Conservation (phyloP, 345 rosid species). For the Eucalyptus melliodora region DNA sequence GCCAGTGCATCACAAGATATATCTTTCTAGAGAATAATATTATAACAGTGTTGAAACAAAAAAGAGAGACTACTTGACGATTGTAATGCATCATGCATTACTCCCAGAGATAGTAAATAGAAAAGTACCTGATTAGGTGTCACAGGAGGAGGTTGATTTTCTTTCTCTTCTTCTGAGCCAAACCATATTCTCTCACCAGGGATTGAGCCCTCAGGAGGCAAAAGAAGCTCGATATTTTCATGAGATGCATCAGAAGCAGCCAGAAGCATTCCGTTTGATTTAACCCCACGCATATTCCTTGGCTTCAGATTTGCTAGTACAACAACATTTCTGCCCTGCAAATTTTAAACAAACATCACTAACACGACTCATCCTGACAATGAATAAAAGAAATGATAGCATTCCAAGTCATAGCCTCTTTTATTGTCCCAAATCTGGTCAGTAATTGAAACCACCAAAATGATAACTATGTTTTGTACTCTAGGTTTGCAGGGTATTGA, state of each 20-base stretch:
- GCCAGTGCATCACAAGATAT: not conserved
- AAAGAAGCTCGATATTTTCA: constrained; percentile 70
- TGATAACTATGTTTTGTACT: not conserved
- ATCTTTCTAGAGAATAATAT: not conserved
- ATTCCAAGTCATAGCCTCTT: not conserved
- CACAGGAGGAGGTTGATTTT: constrained; percentile 47
- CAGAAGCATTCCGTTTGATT: constrained; percentile 84
- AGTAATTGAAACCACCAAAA: not conserved
- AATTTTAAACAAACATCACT: not conserved
- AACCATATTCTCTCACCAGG: constrained; percentile 91
- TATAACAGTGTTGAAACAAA: not conserved
- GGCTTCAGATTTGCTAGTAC: constrained; percentile 87
- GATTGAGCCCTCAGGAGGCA: constrained; percentile 58
- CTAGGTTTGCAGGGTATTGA: not conserved
- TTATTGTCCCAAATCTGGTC: not conserved
- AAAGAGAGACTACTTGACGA: not conserved
- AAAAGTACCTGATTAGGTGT: constrained; percentile 61
- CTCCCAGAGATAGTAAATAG: not conserved
- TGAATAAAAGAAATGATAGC: not conserved
- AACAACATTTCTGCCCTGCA: constrained; percentile 58
- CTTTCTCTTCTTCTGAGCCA: constrained; percentile 43
- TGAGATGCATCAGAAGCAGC: constrained; percentile 82
- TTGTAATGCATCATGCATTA: not conserved
- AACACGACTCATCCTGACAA: not conserved
- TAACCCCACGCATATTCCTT: constrained; percentile 91